These are phyloP conservation scores for Darksidea phi DNA, from an alignment of 495 filamentous ascomycete species.

Conservation along the genomic window DNA sequence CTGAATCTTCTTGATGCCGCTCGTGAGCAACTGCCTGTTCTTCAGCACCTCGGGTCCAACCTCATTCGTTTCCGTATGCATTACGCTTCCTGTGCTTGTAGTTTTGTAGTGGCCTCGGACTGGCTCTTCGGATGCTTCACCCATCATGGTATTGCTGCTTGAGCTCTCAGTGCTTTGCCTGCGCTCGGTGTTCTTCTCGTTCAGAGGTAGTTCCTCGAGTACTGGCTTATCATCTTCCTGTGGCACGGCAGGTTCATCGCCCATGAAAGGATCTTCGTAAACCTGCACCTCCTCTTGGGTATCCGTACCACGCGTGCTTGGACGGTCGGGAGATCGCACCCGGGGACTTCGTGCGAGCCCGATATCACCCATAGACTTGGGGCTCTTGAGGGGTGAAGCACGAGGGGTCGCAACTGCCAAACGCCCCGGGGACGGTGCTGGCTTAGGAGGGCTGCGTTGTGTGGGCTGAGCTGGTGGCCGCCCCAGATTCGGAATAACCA, in stretches of 20 bases:
- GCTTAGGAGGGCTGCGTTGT: constrained; percentile 30
- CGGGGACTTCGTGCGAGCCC: constrained; percentile 24
- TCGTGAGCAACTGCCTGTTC: constrained; percentile 61
- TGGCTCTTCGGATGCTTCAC: constrained; percentile 16
- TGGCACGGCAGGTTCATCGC: constrained; percentile 23
- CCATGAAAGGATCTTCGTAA: constrained; percentile 45
- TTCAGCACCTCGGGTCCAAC: constrained; percentile 46
- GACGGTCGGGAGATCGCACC: constrained; percentile 30
- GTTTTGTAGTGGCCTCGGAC: constrained; percentile 30
- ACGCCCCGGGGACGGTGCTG: constrained; percentile 16
- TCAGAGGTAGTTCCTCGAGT: constrained; percentile 46
- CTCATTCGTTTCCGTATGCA: constrained; percentile 28
- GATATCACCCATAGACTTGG: constrained; percentile 21
- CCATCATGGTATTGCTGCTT: constrained; percentile 28
- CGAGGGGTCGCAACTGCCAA: constrained; percentile 28
- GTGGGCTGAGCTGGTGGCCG: constrained; percentile 19
- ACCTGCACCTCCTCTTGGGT: constrained; percentile 43
- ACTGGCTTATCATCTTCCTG: constrained; percentile 36
- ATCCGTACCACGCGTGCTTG: constrained; percentile 29
- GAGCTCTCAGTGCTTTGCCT: constrained; percentile 35
- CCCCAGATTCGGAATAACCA: constrained; percentile 43
- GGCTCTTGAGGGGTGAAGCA: constrained; percentile 12
- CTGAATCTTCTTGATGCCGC: constrained; percentile 72
- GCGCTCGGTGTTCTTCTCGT: constrained; percentile 41
- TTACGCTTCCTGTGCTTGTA: constrained; percentile 30